Evolutionary conservation across 148 eudicot genomes (phyloP), one percentile per base, ranked within the genome.

Genomic region (Rhododendron ferrugineum): DNA sequence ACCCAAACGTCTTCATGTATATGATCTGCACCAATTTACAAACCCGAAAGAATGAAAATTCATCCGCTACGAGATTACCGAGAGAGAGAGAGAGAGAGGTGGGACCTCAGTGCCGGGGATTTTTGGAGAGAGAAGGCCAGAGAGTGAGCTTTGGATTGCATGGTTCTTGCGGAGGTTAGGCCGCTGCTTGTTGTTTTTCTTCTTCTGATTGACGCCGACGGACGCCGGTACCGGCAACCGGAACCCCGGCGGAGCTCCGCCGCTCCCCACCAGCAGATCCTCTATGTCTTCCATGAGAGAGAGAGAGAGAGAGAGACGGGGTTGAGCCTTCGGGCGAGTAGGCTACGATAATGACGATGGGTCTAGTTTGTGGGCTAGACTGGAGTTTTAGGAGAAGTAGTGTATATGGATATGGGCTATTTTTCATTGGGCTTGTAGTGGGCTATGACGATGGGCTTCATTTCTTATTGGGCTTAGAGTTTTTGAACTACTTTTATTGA

Each of bases 91-190:
- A 80, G 42, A 64, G 42, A 58, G 34, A 87, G 62, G 82, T 18
- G 74, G 26, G 77, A 94, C 99, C 98, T 96, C 96, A 50, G 99
- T 95, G 85, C 99, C 99, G 28, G 99, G 99, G 86, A 96, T 92
- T 85, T 90, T 91, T 54, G 94, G 77, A 78, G 94, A 89, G 66
- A 87, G 89, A 85, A 56, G 66, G 83, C 36, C 60, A 80, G 83
- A 64, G 68, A 92, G 88, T 23, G 93, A 91, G 85, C 85, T 84
- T 87, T 91, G 91, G 81, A 89, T 56, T 23, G 87, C 83, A 56
- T 56, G 22, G 84, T 85, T 86, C 20, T 60, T 85, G 50, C 80
- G 86, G 44, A 73, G 30, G 42, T 87, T 34, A 83, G 86, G 47
- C 32, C 83, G 47, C 44, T 84, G 74, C 36, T 81, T 73, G 11